Percentiles rank a stretch among this genome's conserved stretches.
phyloP scores from a whole-genome alignment of 2,329 filamentous ascomycete species.

The Ascochyta fabae region DNA sequence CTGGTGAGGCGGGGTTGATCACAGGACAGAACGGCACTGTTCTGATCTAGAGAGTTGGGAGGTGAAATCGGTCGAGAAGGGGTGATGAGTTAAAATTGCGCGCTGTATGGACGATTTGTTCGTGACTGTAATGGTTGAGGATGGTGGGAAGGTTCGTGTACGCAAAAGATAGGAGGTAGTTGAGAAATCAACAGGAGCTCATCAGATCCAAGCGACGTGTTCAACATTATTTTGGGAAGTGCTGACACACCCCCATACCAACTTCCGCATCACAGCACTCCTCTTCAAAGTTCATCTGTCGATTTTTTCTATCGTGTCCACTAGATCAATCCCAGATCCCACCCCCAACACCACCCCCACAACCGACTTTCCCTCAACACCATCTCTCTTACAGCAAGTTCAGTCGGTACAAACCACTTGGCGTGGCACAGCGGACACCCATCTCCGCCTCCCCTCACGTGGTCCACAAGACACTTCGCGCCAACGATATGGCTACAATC shows the following conservation, averaged over 20 bases:
- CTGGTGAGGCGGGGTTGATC: conserved; percentile 58
- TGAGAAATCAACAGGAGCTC: neutral
- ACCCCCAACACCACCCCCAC: neutral
- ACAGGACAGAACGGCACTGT: conserved; percentile 27
- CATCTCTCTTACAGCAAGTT: neutral
- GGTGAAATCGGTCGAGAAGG: neutral
- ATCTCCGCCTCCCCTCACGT: neutral
- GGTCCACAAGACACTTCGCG: neutral
- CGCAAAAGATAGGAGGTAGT: neutral
- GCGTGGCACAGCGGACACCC: neutral
- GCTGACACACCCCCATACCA: neutral
- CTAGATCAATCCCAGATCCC: neutral
- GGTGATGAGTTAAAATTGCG: neutral
- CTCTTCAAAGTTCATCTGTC: too few species aligned
- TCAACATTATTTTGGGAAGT: neutral
- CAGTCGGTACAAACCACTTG: neutral
- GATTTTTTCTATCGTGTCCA: too few species aligned
- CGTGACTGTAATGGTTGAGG: too few species aligned
- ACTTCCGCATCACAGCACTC: too few species aligned
- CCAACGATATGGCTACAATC: conserved; percentile 1
- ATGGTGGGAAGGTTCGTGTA: too few species aligned
- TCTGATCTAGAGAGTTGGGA: conserved; percentile 7
- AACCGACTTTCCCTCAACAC: neutral
- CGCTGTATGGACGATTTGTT: too few species aligned
- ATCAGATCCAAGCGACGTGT: conserved; percentile 20